Percentiles rank a stretch among this genome's conserved stretches.
Conservation (phyloP, 306 rosid genomes). For the Ochetophila trinervis region DNA sequence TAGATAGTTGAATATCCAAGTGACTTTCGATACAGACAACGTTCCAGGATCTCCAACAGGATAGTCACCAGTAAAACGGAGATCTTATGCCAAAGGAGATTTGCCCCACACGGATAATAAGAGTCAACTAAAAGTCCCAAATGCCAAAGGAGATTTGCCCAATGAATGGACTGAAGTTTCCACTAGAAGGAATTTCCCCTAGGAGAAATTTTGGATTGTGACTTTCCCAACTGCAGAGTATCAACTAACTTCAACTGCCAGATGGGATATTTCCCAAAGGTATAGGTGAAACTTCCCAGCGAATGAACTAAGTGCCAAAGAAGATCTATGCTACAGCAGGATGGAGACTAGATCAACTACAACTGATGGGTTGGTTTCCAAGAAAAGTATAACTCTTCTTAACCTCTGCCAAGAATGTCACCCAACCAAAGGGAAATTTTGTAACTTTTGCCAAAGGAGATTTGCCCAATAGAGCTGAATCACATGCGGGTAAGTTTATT, state of each 20-base stretch:
- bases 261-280: constrained; percentile 22
- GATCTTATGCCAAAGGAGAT: constrained; percentile 51
- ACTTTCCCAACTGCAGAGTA: constrained; percentile 40
- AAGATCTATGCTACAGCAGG: constrained; percentile 42
- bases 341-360: constrained; percentile 25
- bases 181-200: constrained; percentile 34
- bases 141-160: constrained; percentile 99
- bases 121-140: constrained; percentile 58
- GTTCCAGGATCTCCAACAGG: constrained; percentile 36
- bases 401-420: constrained; percentile 28
- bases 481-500: constrained; percentile 20
- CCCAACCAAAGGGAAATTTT: constrained; percentile 37
- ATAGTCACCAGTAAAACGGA: constrained; percentile 40
- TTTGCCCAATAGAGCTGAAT: constrained; percentile 55
- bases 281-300: constrained; percentile 22
- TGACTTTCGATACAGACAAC: constrained; percentile 34
- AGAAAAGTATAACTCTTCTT: constrained; percentile 22
- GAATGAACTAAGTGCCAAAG: constrained; percentile 38
- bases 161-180: constrained; percentile 47
- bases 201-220: constrained; percentile 36
- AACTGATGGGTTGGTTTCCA: constrained; percentile 20
- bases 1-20: constrained; percentile 25
- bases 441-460: constrained; percentile 82
- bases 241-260: constrained; percentile 25
- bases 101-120: constrained; percentile 46